Conservation (phyloP, 345 rosid genomes). For the Salix viminalis region DNA sequence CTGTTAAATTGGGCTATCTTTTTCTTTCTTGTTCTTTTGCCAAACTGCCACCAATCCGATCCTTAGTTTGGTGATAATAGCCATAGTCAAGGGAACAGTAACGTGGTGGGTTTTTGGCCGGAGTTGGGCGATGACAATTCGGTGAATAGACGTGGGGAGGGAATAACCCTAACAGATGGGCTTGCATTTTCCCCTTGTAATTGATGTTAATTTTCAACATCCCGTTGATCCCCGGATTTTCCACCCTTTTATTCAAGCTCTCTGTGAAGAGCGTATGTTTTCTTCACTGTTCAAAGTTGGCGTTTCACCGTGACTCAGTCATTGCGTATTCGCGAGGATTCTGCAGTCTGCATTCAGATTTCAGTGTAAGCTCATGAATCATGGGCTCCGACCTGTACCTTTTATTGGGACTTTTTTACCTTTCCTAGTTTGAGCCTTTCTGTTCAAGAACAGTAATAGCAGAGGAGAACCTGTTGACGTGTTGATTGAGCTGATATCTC, state of each 20-base stretch:
- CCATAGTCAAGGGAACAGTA: not conserved
- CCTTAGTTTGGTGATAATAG: not conserved
- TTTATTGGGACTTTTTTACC: not conserved
- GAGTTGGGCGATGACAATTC: not conserved
- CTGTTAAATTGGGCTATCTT: not conserved
- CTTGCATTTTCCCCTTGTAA: constrained; percentile 1
- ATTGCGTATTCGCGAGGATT: not conserved
- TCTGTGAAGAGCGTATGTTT: not conserved
- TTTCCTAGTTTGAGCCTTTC: not conserved
- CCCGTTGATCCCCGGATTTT: constrained; percentile 2
- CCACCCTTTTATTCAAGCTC: not conserved
- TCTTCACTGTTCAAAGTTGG: not conserved
- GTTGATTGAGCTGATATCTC: not conserved
- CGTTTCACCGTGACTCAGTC: not conserved
- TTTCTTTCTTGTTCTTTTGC: not conserved
- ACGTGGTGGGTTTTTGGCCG: not conserved
- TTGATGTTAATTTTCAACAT: constrained; percentile 10
- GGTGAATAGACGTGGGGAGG: not conserved
- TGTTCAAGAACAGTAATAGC: not conserved
- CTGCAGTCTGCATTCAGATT: not conserved
- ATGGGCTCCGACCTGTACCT: constrained; percentile 7
- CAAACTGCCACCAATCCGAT: not conserved
- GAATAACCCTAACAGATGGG: not conserved
- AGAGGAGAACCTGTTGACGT: not conserved
- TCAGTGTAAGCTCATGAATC: constrained; percentile 12